Conservation (phyloP, 495 filamentous ascomycete genomes). For the Echria macrotheca region DNA sequence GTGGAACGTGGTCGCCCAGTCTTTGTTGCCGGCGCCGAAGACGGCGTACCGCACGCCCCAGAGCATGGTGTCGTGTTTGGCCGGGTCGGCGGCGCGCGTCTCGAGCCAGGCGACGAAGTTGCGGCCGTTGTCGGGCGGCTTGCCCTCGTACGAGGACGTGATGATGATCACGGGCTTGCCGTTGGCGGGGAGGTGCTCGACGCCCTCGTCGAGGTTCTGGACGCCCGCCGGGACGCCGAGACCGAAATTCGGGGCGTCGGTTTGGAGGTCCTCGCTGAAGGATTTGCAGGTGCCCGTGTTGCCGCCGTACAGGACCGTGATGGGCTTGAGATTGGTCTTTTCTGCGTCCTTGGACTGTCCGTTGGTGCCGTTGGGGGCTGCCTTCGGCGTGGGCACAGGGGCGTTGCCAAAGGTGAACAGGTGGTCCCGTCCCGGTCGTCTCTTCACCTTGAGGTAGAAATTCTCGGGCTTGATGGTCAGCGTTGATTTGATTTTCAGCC, state of each 20-base stretch:
- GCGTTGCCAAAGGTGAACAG: slow-evolving; percentile 13
- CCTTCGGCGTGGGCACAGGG: slow-evolving; percentile 1
- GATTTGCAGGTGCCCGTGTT: slow-evolving; percentile 67
- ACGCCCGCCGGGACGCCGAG: slow-evolving; percentile 36
- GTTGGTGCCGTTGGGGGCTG: neutral
- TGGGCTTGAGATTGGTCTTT: slow-evolving; percentile 15
- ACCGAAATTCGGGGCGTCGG: slow-evolving; percentile 48
- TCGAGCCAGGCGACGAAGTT: slow-evolving; percentile 61
- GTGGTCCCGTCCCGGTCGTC: slow-evolving; percentile 42
- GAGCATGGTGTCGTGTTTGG: slow-evolving; percentile 35
- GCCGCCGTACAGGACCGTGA: slow-evolving; percentile 59
- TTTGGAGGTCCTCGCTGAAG: slow-evolving; percentile 52
- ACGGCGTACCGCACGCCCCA: slow-evolving; percentile 52
- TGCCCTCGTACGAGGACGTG: slow-evolving; percentile 59
- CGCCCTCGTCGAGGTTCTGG: slow-evolving; percentile 49
- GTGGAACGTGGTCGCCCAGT: slow-evolving; percentile 65
- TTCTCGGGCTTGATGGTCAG: slow-evolving; percentile 64
- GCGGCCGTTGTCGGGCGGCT: slow-evolving; percentile 60
- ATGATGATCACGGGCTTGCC: slow-evolving; percentile 54
- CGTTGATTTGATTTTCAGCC: slow-evolving; percentile 54
- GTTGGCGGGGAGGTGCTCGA: slow-evolving; percentile 51
- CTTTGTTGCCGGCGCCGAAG: slow-evolving; percentile 48
- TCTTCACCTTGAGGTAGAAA: slow-evolving; percentile 53
- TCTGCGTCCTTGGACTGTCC: neutral
- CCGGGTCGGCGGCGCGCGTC: slow-evolving; percentile 25